phyloP scores from a whole-genome alignment of 2,329 filamentous ascomycete species.

The Pseudogymnoascus sp. region DNA sequence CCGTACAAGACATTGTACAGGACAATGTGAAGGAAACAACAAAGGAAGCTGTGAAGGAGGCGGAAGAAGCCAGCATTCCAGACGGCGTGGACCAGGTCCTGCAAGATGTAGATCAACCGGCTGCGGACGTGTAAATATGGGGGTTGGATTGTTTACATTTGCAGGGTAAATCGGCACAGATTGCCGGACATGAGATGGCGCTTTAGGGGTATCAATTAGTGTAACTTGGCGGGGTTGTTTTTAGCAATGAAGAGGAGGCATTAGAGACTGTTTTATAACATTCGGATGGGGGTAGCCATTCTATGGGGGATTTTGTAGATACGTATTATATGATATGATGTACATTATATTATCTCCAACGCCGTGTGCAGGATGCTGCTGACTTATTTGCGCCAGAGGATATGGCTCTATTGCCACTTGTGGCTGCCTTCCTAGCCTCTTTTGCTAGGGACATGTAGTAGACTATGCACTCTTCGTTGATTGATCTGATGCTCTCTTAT shows the following conservation, averaged over 20 bases:
- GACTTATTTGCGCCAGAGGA: neutral
- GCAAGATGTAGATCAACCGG: constrained; percentile 8
- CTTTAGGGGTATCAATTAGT: neutral
- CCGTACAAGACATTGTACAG: constrained; percentile 29
- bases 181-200: neutral
- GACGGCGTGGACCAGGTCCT: constrained; percentile 5
- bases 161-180: neutral
- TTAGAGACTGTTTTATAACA: neutral
- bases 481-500: too few species aligned
- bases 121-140: constrained; percentile 8
- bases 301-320: neutral
- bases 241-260: neutral
- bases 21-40: constrained; percentile 36
- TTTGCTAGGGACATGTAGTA: neutral
- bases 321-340: constrained; percentile 5
- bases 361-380: neutral
- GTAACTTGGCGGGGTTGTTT: neutral
- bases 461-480: neutral
- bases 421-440: too few species aligned
- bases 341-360: neutral
- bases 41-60: constrained; percentile 43
- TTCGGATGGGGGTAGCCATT: neutral
- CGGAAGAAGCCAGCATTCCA: constrained; percentile 33
- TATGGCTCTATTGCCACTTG: too few species aligned
- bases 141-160: neutral